Percentiles rank a stretch among this genome's conserved stretches.
phyloP scores from a whole-genome alignment of 176 grass and related monocot genomes.

The Stipa capillata region DNA sequence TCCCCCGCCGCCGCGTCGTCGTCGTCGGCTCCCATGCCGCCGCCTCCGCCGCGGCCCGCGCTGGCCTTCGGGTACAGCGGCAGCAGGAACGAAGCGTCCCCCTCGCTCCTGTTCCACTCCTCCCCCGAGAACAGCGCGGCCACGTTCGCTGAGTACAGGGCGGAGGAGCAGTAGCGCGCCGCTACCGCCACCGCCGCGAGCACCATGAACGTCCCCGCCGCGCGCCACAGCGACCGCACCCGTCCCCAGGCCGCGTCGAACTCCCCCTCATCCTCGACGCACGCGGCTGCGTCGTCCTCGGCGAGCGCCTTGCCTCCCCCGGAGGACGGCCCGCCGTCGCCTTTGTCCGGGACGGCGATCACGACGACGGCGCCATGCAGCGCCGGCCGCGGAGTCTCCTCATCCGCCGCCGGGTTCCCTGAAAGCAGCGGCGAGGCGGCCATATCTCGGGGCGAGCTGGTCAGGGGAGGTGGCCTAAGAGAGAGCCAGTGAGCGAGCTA shows the following conservation, averaged over 20 bases:
- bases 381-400: neutral
- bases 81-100: slow-evolving; percentile 49
- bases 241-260: neutral
- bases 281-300: too few species aligned
- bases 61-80: slow-evolving; percentile 48
- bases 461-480: too few species aligned
- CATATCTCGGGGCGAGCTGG: too few species aligned
- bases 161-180: too few species aligned
- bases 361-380: slow-evolving; percentile 31
- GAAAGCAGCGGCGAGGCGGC: too few species aligned
- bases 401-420: too few species aligned
- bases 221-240: neutral
- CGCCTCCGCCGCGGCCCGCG: too few species aligned
- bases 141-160: too few species aligned
- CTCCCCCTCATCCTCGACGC: too few species aligned
- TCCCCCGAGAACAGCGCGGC: slow-evolving; percentile 21
- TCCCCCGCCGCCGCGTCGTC: neutral
- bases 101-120: neutral
- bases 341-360: slow-evolving; percentile 39
- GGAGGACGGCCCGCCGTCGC: neutral
- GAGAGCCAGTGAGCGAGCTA: too few species aligned
- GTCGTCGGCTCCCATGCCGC: too few species aligned
- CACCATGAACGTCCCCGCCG: slow-evolving; percentile 5
- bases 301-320: too few species aligned
- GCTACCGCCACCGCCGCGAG: slow-evolving; percentile 32